phyloP scores from a whole-genome alignment of 768 basidiomycete species.

The Daedalea quercina region DNA sequence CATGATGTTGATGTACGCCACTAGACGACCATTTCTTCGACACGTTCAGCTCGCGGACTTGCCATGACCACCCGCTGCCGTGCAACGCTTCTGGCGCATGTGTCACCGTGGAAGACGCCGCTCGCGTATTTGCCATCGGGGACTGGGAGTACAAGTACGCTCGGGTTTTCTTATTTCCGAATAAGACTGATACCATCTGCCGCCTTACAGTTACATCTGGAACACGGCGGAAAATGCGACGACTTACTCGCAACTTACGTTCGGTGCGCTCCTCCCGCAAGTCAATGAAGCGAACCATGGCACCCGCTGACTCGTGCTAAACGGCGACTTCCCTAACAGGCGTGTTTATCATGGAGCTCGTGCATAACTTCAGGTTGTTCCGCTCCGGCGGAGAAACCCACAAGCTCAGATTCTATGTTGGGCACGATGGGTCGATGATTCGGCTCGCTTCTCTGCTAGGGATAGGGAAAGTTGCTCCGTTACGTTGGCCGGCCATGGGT shows the following conservation, averaged over 20 bases:
- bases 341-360: slow-evolving; percentile 39
- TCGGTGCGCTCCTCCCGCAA: slow-evolving; percentile 24
- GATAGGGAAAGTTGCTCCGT: slow-evolving; percentile 23
- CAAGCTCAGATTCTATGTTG: slow-evolving; percentile 37
- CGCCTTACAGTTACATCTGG: slow-evolving; percentile 42
- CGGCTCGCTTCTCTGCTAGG: slow-evolving; percentile 33
- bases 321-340: slow-evolving; percentile 21
- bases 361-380: slow-evolving; percentile 32
- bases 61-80: slow-evolving; percentile 36
- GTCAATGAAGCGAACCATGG: background rate
- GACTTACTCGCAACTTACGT: slow-evolving; percentile 36
- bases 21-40: slow-evolving; percentile 47
- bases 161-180: background rate
- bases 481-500: slow-evolving; percentile 44
- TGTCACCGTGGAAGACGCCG: slow-evolving; percentile 32
- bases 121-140: slow-evolving; percentile 28
- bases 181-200: background rate
- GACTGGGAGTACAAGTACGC: slow-evolving; percentile 35
- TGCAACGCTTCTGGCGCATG: slow-evolving; percentile 37
- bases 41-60: slow-evolving; percentile 42
- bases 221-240: slow-evolving; percentile 38
- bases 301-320: background rate
- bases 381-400: slow-evolving; percentile 25
- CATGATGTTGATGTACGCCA: background rate
- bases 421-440: slow-evolving; percentile 43